These are phyloP conservation scores for Mycena citricolor DNA, from an alignment of 1,284 basidiomycete species.

Conservation along the genomic window DNA sequence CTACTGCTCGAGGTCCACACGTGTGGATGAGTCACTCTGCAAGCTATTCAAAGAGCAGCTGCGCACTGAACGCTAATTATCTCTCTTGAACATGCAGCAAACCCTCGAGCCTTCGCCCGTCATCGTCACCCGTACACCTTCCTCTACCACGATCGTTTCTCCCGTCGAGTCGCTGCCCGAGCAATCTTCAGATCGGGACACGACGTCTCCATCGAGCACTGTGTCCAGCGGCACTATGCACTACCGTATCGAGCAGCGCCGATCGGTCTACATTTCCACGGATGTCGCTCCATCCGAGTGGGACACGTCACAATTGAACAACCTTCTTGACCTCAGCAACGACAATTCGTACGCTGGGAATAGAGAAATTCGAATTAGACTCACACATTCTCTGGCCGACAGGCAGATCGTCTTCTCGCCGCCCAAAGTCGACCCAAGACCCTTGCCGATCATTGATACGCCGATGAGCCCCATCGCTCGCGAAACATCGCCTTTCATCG, in stretches of 20 bases:
- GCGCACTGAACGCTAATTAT: no score
- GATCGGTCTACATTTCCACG: slow-evolving; percentile 47
- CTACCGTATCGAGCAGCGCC: slow-evolving; percentile 46
- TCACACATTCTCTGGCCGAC: slow-evolving; percentile 20
- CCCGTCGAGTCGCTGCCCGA: slow-evolving; percentile 19
- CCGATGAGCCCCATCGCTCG: no score
- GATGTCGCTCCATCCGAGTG: slow-evolving; percentile 40
- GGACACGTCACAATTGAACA: slow-evolving; percentile 37
- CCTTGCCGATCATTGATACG: no score
- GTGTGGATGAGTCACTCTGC: no score
- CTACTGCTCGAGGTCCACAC: no score
- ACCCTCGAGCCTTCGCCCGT: slow-evolving; percentile 18
- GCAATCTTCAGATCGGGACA: no score
- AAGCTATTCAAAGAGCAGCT: no score
- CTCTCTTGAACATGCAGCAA: no score
- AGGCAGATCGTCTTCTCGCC: slow-evolving; percentile 21
- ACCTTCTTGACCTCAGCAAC: slow-evolving; percentile 38
- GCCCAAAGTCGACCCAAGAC: no score
- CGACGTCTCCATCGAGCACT: slow-evolving; percentile 29
- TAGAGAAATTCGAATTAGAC: slow-evolving; percentile 17
- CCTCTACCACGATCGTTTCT: slow-evolving; percentile 22
- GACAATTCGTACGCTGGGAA: slow-evolving; percentile 22
- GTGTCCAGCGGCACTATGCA: slow-evolving; percentile 33
- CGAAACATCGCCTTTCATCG: slow-evolving; percentile 12
- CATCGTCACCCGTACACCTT: slow-evolving; percentile 21